phyloP scores from a whole-genome alignment of 2,329 filamentous ascomycete species.

The Fonsecaea erecta region DNA sequence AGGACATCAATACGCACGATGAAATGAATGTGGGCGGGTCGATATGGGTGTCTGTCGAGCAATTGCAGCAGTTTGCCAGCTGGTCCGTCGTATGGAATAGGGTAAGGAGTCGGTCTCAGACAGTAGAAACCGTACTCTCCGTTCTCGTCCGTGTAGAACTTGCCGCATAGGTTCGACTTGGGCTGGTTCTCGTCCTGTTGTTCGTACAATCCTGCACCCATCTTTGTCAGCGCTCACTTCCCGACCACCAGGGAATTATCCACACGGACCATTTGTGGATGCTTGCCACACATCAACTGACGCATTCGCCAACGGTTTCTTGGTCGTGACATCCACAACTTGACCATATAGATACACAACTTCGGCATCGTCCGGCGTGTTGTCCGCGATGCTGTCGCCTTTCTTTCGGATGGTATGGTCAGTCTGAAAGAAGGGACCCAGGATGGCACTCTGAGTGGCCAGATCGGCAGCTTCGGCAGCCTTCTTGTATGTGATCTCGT shows the following conservation, averaged over 20 bases:
- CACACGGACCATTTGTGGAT: slow-evolving; percentile 66
- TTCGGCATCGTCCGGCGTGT: slow-evolving; percentile 56
- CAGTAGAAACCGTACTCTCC: slow-evolving; percentile 69
- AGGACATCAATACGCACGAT: slow-evolving; percentile 50
- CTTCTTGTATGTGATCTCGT: slow-evolving; percentile 77
- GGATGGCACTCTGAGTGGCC: slow-evolving; percentile 75
- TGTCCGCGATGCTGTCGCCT: slow-evolving; percentile 67
- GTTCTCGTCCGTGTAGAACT: slow-evolving; percentile 68
- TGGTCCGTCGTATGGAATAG: slow-evolving; percentile 61
- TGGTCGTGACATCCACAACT: slow-evolving; percentile 63
- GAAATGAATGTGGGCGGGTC: slow-evolving; percentile 68
- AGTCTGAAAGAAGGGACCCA: slow-evolving; percentile 82
- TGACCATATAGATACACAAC: slow-evolving; percentile 68
- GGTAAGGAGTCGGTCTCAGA: slow-evolving; percentile 64
- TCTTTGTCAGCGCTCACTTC: not conserved
- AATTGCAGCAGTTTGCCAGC: slow-evolving; percentile 62
- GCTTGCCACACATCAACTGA: slow-evolving; percentile 80
- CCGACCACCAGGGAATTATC: not conserved
- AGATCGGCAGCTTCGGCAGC: slow-evolving; percentile 58
- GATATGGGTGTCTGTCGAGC: slow-evolving; percentile 64
- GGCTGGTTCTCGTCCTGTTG: slow-evolving; percentile 73
- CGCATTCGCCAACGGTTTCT: slow-evolving; percentile 67
- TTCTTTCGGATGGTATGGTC: slow-evolving; percentile 72
- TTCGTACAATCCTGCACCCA: slow-evolving; percentile 61
- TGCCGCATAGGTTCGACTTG: slow-evolving; percentile 75